Percentiles rank a stretch among this genome's conserved stretches.
These are phyloP conservation scores for Neofusicoccum sp. DNA, from an alignment of 2,329 filamentous ascomycete species.

Conservation along the genomic window DNA sequence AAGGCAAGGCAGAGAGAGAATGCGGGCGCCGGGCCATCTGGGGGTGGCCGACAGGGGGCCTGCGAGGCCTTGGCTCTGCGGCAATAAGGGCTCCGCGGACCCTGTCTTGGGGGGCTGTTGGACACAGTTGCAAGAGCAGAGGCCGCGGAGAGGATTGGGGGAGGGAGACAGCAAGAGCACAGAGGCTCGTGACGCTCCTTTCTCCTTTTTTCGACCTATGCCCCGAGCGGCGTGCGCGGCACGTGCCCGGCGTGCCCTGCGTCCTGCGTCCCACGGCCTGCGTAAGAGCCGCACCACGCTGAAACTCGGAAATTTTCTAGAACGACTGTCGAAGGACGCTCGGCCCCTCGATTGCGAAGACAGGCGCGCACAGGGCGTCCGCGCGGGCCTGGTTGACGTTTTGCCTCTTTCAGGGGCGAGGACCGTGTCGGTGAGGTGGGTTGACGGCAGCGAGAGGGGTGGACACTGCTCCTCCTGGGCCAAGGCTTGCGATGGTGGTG, in stretches of 20 bases:
- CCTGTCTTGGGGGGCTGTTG: neutral
- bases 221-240: neutral
- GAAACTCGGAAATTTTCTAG: constrained; percentile 14
- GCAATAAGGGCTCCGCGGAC: no score
- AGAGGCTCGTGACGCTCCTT: constrained; percentile 3
- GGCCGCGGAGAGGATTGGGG: neutral
- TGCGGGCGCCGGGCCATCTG: no score
- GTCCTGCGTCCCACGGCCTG: neutral
- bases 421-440: neutral
- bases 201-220: constrained; percentile 13
- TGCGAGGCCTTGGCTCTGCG: neutral
- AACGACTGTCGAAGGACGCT: constrained; percentile 9
- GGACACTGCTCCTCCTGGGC: neutral
- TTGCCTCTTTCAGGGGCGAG: neutral
- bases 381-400: neutral
- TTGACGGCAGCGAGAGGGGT: neutral
- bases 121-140: neutral
- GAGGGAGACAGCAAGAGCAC: neutral
- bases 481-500: neutral
- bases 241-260: neutral
- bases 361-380: neutral
- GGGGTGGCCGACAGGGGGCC: no score
- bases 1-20: no score
- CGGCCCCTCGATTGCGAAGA: neutral
- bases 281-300: constrained; percentile 4